Base-by-base conservation (phyloP, 129 eudicot genomes). In the Kitagawia praeruptora region DNA sequence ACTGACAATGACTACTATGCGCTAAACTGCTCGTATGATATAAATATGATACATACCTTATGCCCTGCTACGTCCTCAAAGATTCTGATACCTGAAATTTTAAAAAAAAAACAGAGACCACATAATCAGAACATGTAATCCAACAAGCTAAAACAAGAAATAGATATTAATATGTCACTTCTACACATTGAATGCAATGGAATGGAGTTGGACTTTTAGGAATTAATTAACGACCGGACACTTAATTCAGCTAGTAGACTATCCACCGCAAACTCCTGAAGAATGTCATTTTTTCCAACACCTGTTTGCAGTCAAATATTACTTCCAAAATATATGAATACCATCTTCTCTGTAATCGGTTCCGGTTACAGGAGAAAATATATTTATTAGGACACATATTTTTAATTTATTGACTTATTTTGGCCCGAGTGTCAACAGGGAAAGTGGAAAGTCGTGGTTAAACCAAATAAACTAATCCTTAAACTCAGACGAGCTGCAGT, bases 31-130 rank as follows among this genome's bases (percentile, higher is more conserved):
- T 51, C 6, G 40, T 10, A 46, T 8, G 75, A 40, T 34, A 45
- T 7, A 79, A 75, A 9, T 7, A 15, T 56, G 53, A 73, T 19
- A 73, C 40, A 77, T 89, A 95, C 99, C 99, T 87, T 89, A 75
- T 88, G 78, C 80, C 85, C 88, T 64, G 90, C 86, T 63, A 87
- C 90, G 83, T 92, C 99, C 84, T 95, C 99, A 81, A 95, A 85
- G 75, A 95, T 85, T 84, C 99, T 92, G 77, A 92, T 92, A 84
- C 96, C 99, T 95, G 94, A 78, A 86, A 86, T 58, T 58, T 58
- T 0, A 56, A 23, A 23, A 54, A 21, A 6, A 58, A 58, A 58
- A 23, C 34, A 0, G 67, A 23, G 14, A 58, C 66, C 28, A 56
- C 12, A 4, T 5, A n/a, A 58, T n/a, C 67, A n/a, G 34, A 58